Conservation (phyloP, 164 flowering plant species). For the Nymphaea colorata region DNA sequence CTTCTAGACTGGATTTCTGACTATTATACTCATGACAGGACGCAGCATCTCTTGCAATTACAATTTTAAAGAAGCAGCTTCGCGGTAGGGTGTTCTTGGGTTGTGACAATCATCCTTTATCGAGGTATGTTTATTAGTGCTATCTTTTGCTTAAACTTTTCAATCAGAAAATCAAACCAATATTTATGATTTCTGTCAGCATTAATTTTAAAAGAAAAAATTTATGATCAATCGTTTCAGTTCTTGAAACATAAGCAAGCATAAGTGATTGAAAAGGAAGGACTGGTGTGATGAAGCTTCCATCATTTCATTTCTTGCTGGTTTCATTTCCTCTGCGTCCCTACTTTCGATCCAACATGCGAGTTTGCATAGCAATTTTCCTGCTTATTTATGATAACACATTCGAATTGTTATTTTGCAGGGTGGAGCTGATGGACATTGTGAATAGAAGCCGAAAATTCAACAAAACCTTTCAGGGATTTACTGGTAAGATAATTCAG, state of each 20-base stretch:
- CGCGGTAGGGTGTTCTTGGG: constrained; percentile 69
- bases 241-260: too few species aligned
- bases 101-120: constrained; percentile 87
- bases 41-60: constrained; percentile 80
- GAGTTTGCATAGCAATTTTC: not conserved
- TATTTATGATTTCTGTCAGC: too few species aligned
- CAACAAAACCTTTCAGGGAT: constrained; percentile 43
- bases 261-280: too few species aligned
- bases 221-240: too few species aligned
- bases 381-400: not conserved
- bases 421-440: constrained; percentile 81
- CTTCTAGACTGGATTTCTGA: not conserved
- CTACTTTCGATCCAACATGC: not conserved
- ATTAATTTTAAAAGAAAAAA: too few species aligned
- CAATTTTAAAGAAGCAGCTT: constrained; percentile 66
- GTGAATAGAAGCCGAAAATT: constrained; percentile 68
- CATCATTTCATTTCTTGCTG: too few species aligned
- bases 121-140: constrained; percentile 36
- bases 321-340: too few species aligned
- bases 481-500: constrained; percentile 19
- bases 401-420: constrained; percentile 15
- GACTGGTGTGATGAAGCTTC: too few species aligned
- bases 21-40: constrained; percentile 32
- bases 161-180: not conserved
- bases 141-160: not conserved